phyloP scores from a whole-genome alignment of 2,329 filamentous ascomycete species.

The Sarocladiaceae sp. region DNA sequence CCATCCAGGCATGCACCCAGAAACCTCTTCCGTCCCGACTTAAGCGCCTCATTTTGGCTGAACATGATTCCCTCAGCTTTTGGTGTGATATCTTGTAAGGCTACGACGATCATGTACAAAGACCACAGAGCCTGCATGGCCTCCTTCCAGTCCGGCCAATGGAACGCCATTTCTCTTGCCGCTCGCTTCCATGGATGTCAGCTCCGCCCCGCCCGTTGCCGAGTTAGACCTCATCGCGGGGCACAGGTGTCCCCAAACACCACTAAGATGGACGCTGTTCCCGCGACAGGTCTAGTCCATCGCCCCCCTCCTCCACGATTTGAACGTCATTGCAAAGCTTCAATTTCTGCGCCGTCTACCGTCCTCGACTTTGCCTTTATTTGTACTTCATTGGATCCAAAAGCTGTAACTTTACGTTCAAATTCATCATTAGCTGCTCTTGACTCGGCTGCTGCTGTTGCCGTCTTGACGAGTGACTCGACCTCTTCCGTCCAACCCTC shows the following conservation, averaged over 20 bases:
- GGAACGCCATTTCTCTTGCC: too few relatives aligned
- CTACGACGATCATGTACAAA: too few relatives aligned
- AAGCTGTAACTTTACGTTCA: background rate
- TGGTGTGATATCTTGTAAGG: too few relatives aligned
- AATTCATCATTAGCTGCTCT: background rate
- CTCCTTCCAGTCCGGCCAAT: too few relatives aligned
- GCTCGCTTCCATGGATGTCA: background rate
- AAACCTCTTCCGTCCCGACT: too few relatives aligned
- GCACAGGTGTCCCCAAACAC: background rate
- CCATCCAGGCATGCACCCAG: too few relatives aligned
- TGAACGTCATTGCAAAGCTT: background rate
- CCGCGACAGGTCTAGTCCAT: too few relatives aligned
- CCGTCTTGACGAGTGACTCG: background rate
- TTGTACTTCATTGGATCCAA: background rate
- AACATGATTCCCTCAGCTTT: too few relatives aligned
- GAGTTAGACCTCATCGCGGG: conserved; percentile 8
- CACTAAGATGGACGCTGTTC: too few relatives aligned
- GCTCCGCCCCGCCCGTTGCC: conserved; percentile 2
- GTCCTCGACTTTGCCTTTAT: background rate
- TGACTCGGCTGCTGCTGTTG: background rate
- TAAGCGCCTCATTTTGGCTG: too few relatives aligned
- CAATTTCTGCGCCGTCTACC: background rate
- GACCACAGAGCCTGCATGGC: too few relatives aligned
- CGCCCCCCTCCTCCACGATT: background rate
- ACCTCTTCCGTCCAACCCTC: background rate